These are phyloP conservation scores for Russula vinacea DNA, from an alignment of 768 basidiomycete genomes.

Conservation along the genomic window DNA sequence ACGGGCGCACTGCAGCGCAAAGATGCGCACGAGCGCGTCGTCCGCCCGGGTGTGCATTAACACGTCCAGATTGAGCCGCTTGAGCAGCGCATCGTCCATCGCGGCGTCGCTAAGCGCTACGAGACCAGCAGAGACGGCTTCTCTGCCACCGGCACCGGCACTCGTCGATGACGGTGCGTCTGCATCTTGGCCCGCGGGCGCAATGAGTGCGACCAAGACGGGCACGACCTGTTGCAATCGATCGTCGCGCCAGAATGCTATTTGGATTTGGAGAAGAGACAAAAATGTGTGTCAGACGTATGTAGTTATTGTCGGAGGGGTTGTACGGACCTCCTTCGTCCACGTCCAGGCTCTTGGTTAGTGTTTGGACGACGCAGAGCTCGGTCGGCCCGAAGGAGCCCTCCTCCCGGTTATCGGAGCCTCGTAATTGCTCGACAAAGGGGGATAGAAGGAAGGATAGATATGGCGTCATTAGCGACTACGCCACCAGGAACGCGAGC, in stretches of 20 bases:
- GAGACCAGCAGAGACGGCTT: conserved; percentile 50
- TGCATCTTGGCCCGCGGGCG: conserved; percentile 3
- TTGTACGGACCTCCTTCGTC: conserved; percentile 74
- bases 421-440: conserved; percentile 58
- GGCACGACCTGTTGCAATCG: conserved; percentile 61
- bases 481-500: conserved; percentile 4
- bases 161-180: too few species aligned
- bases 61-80: conserved; percentile 75
- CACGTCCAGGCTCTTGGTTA: conserved; percentile 65
- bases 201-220: conserved; percentile 17
- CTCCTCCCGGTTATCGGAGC: conserved; percentile 40
- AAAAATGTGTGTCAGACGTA: neutral
- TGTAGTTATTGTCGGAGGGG: neutral
- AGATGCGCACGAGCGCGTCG: conserved; percentile 61
- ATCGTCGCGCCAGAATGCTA: conserved; percentile 90
- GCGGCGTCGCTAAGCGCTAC: conserved; percentile 53
- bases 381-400: conserved; percentile 36
- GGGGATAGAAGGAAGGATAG: conserved; percentile 73
- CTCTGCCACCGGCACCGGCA: neutral
- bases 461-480: conserved; percentile 90
- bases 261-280: neutral
- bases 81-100: conserved; percentile 61
- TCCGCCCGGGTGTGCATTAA: conserved; percentile 91
- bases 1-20: conserved; percentile 64
- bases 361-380: conserved; percentile 59